Evolutionary conservation across 768 basidiomycete species (phyloP), one percentile per base, ranked within the genome.

Genomic region (Dictyophora rubrovolvata): DNA sequence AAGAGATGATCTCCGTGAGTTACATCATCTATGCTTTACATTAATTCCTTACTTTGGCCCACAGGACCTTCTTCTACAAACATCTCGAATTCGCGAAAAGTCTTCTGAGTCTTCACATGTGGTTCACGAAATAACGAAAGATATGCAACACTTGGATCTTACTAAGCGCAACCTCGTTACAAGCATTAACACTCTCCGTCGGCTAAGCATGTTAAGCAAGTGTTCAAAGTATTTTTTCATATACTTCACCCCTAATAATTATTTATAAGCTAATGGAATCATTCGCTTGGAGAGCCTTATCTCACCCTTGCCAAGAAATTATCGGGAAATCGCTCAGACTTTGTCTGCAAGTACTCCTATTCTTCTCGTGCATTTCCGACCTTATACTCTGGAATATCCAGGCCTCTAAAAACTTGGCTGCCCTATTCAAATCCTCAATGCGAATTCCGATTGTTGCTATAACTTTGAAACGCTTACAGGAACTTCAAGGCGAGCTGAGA

Each of bases 71-170:
- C 79, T 98, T 52, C 85, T 87, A 23, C 95, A 98, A 74, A 95
- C 97, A 84, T 93, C 88, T 37, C 87, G 88, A 58, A 96, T 98
- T 63, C 82, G 93, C 48, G 93, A 97, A 72, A 97, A 97, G 68
- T 93, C 95, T 0, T 89, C 92, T 0, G 96, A 99, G 69, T 93
- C 92, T 2, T 96, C 98, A 66, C 93, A 93, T 1, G 91, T 98
- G 52, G 96, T 98, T 22, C 80, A 88, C 55, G 85, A 91, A 64
- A 96, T 98, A 63, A 99, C 96, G 1, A 87, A 89, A 63, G 96
- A 99, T 70, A 98, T 99, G 52, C 94, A 97, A 69, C 82, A 87
- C 5, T 77, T 99, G 34, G 96, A 98, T 69, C 74, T 89, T 36
- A 93, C 92, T 17, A 97, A 98, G 79, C 86, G 85, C 73, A 96